Percentiles rank a stretch among this genome's conserved stretches.
Evolutionary conservation across 805 yeast species (phyloP).

Genomic region (Cyberlindnera xishuangbannaensis): DNA sequence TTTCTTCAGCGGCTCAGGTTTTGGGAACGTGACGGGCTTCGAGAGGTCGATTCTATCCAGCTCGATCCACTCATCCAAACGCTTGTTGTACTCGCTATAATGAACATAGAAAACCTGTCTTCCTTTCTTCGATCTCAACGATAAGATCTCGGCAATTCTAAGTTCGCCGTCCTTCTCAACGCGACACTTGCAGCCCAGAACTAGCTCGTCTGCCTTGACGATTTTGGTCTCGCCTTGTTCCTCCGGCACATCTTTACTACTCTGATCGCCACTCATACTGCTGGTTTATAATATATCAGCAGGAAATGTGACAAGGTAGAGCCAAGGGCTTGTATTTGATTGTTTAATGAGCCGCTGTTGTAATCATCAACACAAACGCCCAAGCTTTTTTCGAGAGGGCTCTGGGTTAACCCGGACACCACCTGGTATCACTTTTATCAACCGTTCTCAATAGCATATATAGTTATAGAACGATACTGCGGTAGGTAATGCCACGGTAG

Average conservation of each 20-base stretch:
- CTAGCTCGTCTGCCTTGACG: constrained; percentile 41
- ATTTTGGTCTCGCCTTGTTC: constrained; percentile 24
- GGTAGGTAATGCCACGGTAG: too few species aligned
- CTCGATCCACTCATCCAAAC: constrained; percentile 93
- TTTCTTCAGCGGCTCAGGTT: constrained; percentile 36
- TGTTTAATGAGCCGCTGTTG: too few species aligned
- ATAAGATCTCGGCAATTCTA: constrained; percentile 80
- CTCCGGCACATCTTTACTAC: constrained; percentile 18
- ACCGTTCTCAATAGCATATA: too few species aligned
- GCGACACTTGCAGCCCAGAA: constrained; percentile 75
- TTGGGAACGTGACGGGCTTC: constrained; percentile 69
- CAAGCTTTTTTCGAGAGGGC: too few species aligned
- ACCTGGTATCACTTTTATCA: too few species aligned
- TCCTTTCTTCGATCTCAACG: constrained; percentile 68
- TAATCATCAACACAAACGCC: too few species aligned
- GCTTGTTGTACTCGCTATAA: constrained; percentile 89
- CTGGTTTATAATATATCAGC: too few species aligned
- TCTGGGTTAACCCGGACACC: too few species aligned
- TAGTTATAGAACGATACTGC: too few species aligned
- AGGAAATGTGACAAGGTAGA: too few species aligned
- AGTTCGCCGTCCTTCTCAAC: constrained; percentile 76
- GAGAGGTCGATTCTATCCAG: constrained; percentile 64
- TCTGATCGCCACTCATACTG: constrained; percentile 15
- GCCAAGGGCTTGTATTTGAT: too few species aligned
- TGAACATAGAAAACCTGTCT: constrained; percentile 85